These are phyloP conservation scores for Massariosphaeria phaeospora DNA, from an alignment of 495 filamentous ascomycete species.

Conservation along the genomic window DNA sequence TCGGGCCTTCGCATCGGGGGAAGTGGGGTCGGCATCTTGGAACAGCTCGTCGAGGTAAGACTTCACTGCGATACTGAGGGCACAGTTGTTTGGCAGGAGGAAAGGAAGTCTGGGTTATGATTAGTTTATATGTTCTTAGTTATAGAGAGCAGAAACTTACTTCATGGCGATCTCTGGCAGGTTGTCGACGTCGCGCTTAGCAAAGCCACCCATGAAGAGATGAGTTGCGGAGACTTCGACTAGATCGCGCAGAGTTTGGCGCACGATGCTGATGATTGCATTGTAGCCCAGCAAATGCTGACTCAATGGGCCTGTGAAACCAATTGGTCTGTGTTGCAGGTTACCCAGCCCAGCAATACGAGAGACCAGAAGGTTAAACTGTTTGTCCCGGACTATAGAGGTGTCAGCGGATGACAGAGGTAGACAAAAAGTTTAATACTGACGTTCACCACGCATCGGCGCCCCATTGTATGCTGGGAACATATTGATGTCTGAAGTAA, in stretches of 20 bases:
- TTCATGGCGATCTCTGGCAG: slow-evolving; percentile 63
- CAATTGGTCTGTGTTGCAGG: slow-evolving; percentile 74
- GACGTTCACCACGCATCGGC: slow-evolving; percentile 31
- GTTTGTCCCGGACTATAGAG: slow-evolving; percentile 11
- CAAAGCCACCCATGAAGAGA: slow-evolving; percentile 73
- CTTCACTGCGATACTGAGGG: slow-evolving; percentile 81
- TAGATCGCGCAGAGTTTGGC: slow-evolving; percentile 70
- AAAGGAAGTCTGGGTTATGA: slow-evolving; percentile 70
- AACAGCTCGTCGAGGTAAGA: slow-evolving; percentile 83
- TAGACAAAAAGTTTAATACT: slow-evolving; percentile 35
- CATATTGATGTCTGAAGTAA: slow-evolving; percentile 51
- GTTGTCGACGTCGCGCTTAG: slow-evolving; percentile 64
- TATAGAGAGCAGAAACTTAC: slow-evolving; percentile 47
- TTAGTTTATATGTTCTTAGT: background rate
- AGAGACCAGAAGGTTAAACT: slow-evolving; percentile 68
- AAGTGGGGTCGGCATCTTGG: slow-evolving; percentile 49
- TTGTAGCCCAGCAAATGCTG: slow-evolving; percentile 84
- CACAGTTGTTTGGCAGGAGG: slow-evolving; percentile 73
- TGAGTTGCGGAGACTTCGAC: slow-evolving; percentile 74
- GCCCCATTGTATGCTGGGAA: slow-evolving; percentile 43
- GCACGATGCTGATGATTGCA: slow-evolving; percentile 73
- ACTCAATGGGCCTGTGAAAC: slow-evolving; percentile 92
- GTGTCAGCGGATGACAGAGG: slow-evolving; percentile 4
- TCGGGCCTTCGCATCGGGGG: slow-evolving; percentile 55
- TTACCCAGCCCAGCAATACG: slow-evolving; percentile 77